These are phyloP conservation scores for Paragyromitra xinjiangensis DNA, from an alignment of 495 filamentous ascomycete genomes.

Conservation along the genomic window DNA sequence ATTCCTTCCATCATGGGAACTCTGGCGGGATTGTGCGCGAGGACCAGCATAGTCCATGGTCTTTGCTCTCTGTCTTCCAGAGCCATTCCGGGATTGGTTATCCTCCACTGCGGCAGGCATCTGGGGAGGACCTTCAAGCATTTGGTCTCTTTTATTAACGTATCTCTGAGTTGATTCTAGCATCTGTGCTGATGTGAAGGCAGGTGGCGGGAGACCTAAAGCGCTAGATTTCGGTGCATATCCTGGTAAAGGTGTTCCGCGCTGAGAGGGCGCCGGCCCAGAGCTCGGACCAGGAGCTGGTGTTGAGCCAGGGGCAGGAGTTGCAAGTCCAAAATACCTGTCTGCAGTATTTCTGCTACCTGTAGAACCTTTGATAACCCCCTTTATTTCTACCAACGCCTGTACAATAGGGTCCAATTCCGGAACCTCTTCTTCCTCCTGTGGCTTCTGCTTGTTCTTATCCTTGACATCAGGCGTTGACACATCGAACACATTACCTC, in stretches of 20 bases:
- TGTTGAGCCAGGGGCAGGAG: slow-evolving; percentile 71
- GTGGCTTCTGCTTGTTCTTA: slow-evolving; percentile 54
- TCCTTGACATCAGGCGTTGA: slow-evolving; percentile 73
- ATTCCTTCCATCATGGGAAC: slow-evolving; percentile 58
- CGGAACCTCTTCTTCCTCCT: slow-evolving; percentile 61
- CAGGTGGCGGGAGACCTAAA: slow-evolving; percentile 88
- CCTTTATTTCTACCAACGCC: slow-evolving; percentile 91
- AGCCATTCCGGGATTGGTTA: slow-evolving; percentile 57
- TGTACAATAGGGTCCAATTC: slow-evolving; percentile 88
- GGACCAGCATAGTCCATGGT: slow-evolving; percentile 51
- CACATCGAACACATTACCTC: slow-evolving; percentile 95
- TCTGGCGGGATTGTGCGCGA: slow-evolving; percentile 51
- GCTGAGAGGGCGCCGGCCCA: slow-evolving; percentile 64
- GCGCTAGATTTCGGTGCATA: slow-evolving; percentile 76
- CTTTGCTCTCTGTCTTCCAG: slow-evolving; percentile 55
- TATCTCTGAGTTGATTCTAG: slow-evolving; percentile 89
- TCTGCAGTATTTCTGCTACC: slow-evolving; percentile 88
- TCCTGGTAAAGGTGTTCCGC: slow-evolving; percentile 82
- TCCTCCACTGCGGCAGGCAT: slow-evolving; percentile 57
- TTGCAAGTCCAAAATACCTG: slow-evolving; percentile 87
- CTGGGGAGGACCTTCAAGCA: slow-evolving; percentile 69
- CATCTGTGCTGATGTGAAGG: slow-evolving; percentile 92
- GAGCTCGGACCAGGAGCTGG: slow-evolving; percentile 59
- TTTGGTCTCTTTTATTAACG: slow-evolving; percentile 78
- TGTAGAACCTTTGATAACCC: slow-evolving; percentile 70